Base-by-base conservation (phyloP, 2,329 filamentous ascomycete species). In the Apiospora aurea region DNA sequence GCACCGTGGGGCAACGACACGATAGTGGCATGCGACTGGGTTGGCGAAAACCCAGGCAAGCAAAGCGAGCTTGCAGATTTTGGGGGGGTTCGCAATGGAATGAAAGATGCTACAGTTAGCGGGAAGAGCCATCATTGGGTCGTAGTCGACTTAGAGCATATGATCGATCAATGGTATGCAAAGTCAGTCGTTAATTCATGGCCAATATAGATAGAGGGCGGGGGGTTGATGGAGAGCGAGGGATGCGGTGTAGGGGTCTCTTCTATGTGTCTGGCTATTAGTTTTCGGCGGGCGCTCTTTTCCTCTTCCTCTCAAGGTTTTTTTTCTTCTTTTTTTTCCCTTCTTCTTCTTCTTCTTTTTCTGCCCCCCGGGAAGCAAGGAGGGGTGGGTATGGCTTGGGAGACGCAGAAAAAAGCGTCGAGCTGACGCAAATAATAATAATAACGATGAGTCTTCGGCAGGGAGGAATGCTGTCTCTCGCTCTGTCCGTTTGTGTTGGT, bases 151-250 rank as follows among this genome's bases (percentile, higher is more conserved):
- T 64, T n/a, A n/a, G 57, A 64, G 8, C 57, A 8, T 34, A 64
- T 34, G 57, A 64, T 38, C 34, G 57, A 64, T 38, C 34, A 11
- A 41, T 41, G 57, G 21, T n/a, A 13, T 41, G 34, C 57, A 41
- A 24, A 13, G 57, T 18, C 29, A 34, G 57, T 41, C 34, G 34
- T 38, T 38, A 2, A 38, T 2, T 64, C 29, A 64, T 24, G 13
- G 21, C 18, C 18, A 61, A 61, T 61, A 61, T 61, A 61, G 53
- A 49, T 49, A n/a, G 18, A 49, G 53, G 53, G 53, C 29, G 53
- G 53, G 53, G 53, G 53, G 7, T 34, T 18, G 18, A 41, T 41
- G 57, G 57, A 64, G 21, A 64, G 21, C 57, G 57, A 64, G 57
- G 57, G 57, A 41, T 64, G 57, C 57, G 57, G 57, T 64, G 57